Conservation (phyloP, 805 yeast genomes). For the Kuraishia capsulata region DNA sequence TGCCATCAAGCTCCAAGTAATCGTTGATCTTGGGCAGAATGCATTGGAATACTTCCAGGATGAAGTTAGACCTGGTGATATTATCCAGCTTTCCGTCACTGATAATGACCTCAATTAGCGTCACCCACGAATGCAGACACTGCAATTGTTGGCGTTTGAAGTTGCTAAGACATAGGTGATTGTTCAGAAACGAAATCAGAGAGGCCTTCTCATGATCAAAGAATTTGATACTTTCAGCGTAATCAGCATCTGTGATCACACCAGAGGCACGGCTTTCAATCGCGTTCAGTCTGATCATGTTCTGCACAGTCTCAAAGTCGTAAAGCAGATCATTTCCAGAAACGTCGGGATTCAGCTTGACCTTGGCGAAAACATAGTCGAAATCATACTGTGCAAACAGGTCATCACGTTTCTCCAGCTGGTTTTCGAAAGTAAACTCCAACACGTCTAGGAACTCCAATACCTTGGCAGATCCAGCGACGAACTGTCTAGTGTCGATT, state of each 20-base stretch:
- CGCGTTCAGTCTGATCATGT: conserved; percentile 13
- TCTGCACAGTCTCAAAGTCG: conserved; percentile 32
- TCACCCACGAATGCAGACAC: conserved; percentile 77
- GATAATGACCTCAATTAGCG: conserved; percentile 64
- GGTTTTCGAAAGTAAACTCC: conserved; percentile 41
- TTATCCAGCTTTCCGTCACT: conserved; percentile 46
- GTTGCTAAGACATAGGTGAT: conserved; percentile 34
- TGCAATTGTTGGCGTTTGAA: conserved; percentile 46
- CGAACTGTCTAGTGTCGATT: conserved; percentile 38
- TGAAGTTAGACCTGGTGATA: conserved; percentile 45
- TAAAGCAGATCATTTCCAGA: conserved; percentile 23
- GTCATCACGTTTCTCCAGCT: conserved; percentile 30
- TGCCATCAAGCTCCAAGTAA: conserved; percentile 56
- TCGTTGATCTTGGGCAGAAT: conserved; percentile 70
- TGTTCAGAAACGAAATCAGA: conserved; percentile 30
- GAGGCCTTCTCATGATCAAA: conserved; percentile 14
- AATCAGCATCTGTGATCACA: conserved; percentile 10
- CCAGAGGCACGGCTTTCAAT: conserved; percentile 18
- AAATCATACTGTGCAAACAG: conserved; percentile 27
- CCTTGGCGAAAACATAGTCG: conserved; percentile 30
- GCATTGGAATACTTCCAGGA: conserved; percentile 67
- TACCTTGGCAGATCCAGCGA: conserved; percentile 56
- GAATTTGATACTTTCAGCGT: conserved; percentile 7
- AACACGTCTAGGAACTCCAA: conserved; percentile 65
- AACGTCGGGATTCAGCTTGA: conserved; percentile 18